Base-by-base conservation (phyloP, 1,284 basidiomycete genomes). In the Cutaneotrichosporon curvatum region DNA sequence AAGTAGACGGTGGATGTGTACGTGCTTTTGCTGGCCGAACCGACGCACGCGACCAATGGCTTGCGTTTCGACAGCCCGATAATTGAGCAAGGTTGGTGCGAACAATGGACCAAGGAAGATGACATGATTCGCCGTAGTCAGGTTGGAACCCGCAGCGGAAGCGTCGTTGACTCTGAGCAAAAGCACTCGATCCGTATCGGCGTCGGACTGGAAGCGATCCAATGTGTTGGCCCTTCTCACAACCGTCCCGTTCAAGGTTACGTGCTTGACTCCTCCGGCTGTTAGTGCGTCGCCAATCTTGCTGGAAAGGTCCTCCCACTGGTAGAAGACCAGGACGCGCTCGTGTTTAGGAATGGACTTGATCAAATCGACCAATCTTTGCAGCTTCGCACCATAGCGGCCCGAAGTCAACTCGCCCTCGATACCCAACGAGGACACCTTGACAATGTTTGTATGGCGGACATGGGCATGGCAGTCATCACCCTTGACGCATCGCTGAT, bases 61-160 rank as follows among this genome's bases (percentile, higher is more conserved):
- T 67, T 95, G 90, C 0, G 85, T 94, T 70, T 87, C 87, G 57
- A 81, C 83, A 23, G 89, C 85, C 25, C 82, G 79, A 66, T 92
- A 94, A 47, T 85, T 85, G 67, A 85, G 85, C 70, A 84, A 79
- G 19, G 57, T 81, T 77, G 23, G 78, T 75, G 16, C 87, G 80
- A 92, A 81, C 28, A 96, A 76, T 3, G 91, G 91, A 4, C 87
- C 91, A 42, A 96, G 75, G 78, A 96, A 96, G 64, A 96, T 85
- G 30, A 88, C 91, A 61, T 94, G 89, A 72, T 92, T 96, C 14
- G 92, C 91, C 16, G 81, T 83, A 1, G 91, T 95, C 61, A 96
- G 72, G 67, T 96, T 96, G 9, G 87, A 83, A 41, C 91, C 91
- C 41, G 88, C 88, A 2, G 91, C 90, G 50, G 85, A 89, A 65